A percentile compares a stretch with the other conserved stretches of the same genome.
Evolutionary conservation across 371 early-diverging fungal species (phyloP).

Genomic region (Dinochytrium kinnereticum): DNA sequence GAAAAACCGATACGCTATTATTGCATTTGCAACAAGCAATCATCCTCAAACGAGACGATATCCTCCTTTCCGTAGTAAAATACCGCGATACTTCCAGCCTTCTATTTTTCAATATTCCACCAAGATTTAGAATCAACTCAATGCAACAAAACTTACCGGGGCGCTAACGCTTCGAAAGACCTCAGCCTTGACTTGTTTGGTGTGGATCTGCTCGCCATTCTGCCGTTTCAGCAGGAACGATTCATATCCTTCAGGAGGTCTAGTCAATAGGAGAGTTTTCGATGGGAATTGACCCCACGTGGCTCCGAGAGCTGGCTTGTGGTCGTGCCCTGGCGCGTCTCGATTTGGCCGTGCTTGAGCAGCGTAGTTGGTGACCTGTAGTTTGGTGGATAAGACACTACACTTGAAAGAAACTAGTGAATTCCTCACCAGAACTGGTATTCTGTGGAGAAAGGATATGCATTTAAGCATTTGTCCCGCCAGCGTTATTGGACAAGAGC

Average conservation of each 20-base stretch:
- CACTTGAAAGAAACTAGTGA: not conserved
- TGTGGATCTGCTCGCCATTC: not conserved
- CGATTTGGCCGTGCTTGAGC: not conserved
- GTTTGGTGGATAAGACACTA: too few species aligned
- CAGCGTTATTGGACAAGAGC: not conserved
- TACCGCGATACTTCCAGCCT: too few species aligned
- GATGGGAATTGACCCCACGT: slow-evolving; percentile 5
- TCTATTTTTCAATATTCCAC: too few species aligned
- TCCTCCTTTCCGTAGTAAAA: too few species aligned
- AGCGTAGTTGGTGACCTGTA: slow-evolving; percentile 4
- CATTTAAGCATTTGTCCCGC: not conserved
- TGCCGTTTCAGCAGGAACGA: not conserved
- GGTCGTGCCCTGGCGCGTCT: too few species aligned
- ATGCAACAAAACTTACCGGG: too few species aligned
- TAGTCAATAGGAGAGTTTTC: not conserved
- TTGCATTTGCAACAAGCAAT: too few species aligned
- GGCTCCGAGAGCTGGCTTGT: slow-evolving; percentile 2
- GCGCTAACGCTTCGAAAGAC: not conserved
- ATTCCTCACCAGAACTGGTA: not conserved
- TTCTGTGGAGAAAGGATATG: not conserved
- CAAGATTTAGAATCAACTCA: too few species aligned
- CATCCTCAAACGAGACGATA: too few species aligned
- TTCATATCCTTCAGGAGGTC: not conserved
- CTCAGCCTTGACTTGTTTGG: not conserved
- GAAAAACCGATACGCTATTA: too few species aligned